Base-by-base conservation (phyloP, 495 filamentous ascomycete genomes). In the Alectoria sarmentosa region DNA sequence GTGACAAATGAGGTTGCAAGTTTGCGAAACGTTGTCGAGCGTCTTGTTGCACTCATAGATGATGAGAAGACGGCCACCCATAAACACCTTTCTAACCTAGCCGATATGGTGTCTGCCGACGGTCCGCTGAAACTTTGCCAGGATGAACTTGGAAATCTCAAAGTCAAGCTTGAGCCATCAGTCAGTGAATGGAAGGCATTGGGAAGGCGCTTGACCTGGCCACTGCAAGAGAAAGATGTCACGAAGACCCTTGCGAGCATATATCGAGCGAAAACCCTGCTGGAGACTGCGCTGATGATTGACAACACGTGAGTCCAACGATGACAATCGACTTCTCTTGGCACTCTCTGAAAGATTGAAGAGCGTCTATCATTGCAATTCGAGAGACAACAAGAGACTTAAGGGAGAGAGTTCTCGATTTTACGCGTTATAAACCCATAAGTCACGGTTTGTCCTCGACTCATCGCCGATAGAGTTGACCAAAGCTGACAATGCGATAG, bases 381-480 rank as follows among this genome's bases (percentile, higher is more conserved):
- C 57, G 57, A 38, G 57, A 59, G 36, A 59, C 32, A 17, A 59
- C 57, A 41, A 36, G 57, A 21, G 57, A 59, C 23, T 38, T 59
- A 17, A 36, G 36, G 32, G 36, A 59, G 15, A 59, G 57, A 59
- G 57, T 59, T 7, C 36, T 59, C n/a, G 36, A 59, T 41, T 59
- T 41, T 23, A 36, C 17, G 36, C 15, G 57, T 37, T 0, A 0
- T 28, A 28, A n/a, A n/a, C 17, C n/a, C 10, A 34, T 41, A 26
- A 41, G 17, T 28, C 36, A 41, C 17, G 57, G 57, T 59, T 8
- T 37, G 57, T 59, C 19, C 36, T 59, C n/a, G n/a, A n/a, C n/a
- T n/a, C n/a, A 59, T 41, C 39, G 23, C 17, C 36, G 8, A 59
- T 59, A 1, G 41, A 17, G 3, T 42, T 19, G 41, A 21, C 41